These are phyloP conservation scores for Phlebiopsis flavidoalba DNA, from an alignment of 768 basidiomycete genomes.

Conservation along the genomic window DNA sequence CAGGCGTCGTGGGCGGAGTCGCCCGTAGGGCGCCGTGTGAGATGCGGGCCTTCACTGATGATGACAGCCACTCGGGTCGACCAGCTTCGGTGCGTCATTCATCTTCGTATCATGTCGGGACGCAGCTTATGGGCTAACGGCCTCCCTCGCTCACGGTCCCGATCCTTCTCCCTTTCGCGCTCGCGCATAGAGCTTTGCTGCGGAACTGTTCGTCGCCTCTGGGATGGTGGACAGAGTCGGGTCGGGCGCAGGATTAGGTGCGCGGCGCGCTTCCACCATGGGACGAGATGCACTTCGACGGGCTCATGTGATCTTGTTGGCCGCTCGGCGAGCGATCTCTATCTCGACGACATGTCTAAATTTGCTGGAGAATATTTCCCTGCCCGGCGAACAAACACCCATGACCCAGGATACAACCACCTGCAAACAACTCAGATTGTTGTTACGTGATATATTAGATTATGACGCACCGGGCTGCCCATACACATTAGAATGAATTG, in stretches of 20 bases:
- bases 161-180: background rate
- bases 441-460: background rate
- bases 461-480: constrained; percentile 62
- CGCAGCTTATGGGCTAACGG: constrained; percentile 28
- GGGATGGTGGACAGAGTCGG: background rate
- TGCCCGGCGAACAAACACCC: constrained; percentile 76
- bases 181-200: background rate
- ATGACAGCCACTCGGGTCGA: constrained; percentile 76
- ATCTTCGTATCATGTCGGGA: constrained; percentile 73
- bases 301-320: constrained; percentile 10
- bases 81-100: constrained; percentile 59
- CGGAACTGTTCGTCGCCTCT: background rate
- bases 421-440: constrained; percentile 29
- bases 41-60: constrained; percentile 44
- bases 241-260: background rate
- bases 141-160: constrained; percentile 3
- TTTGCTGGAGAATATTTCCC: constrained; percentile 64
- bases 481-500: constrained; percentile 79
- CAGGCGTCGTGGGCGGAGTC: background rate
- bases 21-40: background rate
- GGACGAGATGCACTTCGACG: constrained; percentile 19
- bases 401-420: constrained; percentile 80
- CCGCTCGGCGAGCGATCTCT: constrained; percentile 26
- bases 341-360: constrained; percentile 54
- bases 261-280: constrained; percentile 18